These are phyloP conservation scores for Amoebophrya sp. DNA, from an alignment of 169 alveolate genomes.

Conservation along the genomic window DNA sequence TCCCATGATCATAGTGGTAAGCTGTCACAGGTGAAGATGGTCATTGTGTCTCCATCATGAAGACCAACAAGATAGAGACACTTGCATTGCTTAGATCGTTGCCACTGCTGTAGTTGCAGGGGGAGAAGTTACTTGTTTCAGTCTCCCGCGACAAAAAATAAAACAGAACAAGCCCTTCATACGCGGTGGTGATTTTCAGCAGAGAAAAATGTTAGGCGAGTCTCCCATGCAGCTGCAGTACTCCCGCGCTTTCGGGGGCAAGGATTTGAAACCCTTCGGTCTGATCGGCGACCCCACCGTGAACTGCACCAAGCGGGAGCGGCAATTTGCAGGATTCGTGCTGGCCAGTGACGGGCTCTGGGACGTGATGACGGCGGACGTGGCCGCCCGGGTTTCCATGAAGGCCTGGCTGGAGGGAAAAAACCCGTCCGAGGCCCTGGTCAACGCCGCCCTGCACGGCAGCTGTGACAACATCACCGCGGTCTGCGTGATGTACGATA, in stretches of 20 bases:
- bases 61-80: too few species aligned
- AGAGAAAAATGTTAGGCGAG: conserved; percentile 59
- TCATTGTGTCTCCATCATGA: too few species aligned
- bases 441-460: neutral
- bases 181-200: conserved; percentile 64
- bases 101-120: too few species aligned
- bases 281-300: conserved; percentile 9
- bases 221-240: conserved; percentile 70
- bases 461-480: conserved; percentile 10
- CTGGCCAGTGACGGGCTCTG: conserved; percentile 67
- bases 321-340: conserved; percentile 48
- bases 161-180: conserved; percentile 58
- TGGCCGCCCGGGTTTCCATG: neutral
- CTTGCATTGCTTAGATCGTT: too few species aligned
- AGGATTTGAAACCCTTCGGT: conserved; percentile 56
- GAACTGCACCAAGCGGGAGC: conserved; percentile 36
- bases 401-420: neutral
- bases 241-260: conserved; percentile 66
- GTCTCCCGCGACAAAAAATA: too few species aligned
- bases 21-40: too few species aligned
- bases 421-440: conserved; percentile 2
- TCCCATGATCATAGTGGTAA: too few species aligned
- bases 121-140: too few species aligned
- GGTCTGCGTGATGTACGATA: neutral
- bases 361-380: conserved; percentile 34